Conservation (phyloP, 805 yeast species). For the Yamadazyma scolyti region DNA sequence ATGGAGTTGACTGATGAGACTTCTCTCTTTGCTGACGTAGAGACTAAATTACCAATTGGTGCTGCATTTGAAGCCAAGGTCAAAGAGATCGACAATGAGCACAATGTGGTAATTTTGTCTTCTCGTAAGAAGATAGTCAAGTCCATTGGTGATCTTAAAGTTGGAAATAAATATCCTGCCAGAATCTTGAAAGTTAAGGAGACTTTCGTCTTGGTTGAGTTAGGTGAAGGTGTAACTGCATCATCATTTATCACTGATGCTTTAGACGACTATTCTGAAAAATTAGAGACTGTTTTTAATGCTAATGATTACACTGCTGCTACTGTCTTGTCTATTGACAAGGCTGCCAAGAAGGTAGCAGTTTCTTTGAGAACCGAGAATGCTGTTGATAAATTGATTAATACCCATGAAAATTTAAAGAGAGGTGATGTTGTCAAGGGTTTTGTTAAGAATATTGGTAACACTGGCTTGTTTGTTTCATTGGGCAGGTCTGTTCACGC, state of each 20-base stretch:
- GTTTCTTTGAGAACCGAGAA: conserved; percentile 56
- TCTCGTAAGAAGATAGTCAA: conserved; percentile 44
- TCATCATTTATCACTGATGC: conserved; percentile 76
- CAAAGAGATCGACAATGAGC: conserved; percentile 49
- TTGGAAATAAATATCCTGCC: conserved; percentile 58
- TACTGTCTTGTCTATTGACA: conserved; percentile 47
- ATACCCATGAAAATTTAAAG: conserved; percentile 48
- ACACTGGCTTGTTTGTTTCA: conserved; percentile 74
- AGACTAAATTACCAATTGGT: conserved; percentile 66
- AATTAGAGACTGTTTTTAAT: conserved; percentile 46
- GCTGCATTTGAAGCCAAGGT: conserved; percentile 61
- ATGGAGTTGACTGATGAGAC: conserved; percentile 60
- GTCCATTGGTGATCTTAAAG: conserved; percentile 46
- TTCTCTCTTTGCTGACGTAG: conserved; percentile 45
- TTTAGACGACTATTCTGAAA: conserved; percentile 58
- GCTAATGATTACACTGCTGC: conserved; percentile 57
- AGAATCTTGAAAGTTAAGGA: conserved; percentile 57
- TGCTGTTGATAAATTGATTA: conserved; percentile 50
- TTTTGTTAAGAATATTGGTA: conserved; percentile 69
- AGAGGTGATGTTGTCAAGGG: conserved; percentile 78
- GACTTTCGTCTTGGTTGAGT: conserved; percentile 60
- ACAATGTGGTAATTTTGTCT: conserved; percentile 45
- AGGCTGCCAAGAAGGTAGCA: conserved; percentile 48
- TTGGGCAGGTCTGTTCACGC: conserved; percentile 71
- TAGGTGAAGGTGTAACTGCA: conserved; percentile 62